Base-by-base conservation (phyloP, 495 filamentous ascomycete species). In the Ramalina peruviana region DNA sequence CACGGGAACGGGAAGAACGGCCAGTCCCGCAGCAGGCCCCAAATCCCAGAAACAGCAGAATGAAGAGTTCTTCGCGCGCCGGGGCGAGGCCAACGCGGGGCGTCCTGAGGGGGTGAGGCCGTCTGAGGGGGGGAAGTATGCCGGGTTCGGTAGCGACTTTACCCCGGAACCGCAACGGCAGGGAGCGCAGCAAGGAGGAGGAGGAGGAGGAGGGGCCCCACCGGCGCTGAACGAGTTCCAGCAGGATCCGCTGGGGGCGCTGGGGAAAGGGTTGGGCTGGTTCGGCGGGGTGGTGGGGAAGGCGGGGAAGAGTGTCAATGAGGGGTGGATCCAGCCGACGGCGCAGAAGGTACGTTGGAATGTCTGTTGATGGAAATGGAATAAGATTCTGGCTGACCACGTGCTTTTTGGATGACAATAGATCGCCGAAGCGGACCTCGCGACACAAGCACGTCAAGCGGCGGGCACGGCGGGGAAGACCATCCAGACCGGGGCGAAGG, bases 181-280 rank as follows among this genome's bases (percentile, higher is more conserved):
- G 16, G 19, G 13, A 36, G 20, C 27, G 49, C 48, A 26, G 46
- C 52, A 36, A 47, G 51, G 50, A 41, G 48, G 48, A 42, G 54
- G 49, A 16, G 62, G 62, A 3, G 56, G 62, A 12, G 68, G 66
- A n/a, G 65, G 57, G 6, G 63, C 50, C 1, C 57, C 81, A 16
- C 85, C 81, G 0, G 78, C 76, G 1, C 63, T 89, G 20, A 83
- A 93, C 48, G 88, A 95, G 36, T 78, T 96, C 55, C 85, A 90
- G 65, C 84, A 83, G 55, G 92, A 98, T 64, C 88, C 93, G 2
- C 73, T 97, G 50, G 88, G 78, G 0, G 86, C 89, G 42, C 61
- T 98, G 57, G 86, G 76, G 23, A 96, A 94, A 67, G 84, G 92
- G 6, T 89, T 96, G 57, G 89, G 93, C 2, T 96, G 93, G 85